These are phyloP conservation scores for Ophiostoma populinum DNA, from an alignment of 2,329 filamentous ascomycete species.

Conservation along the genomic window DNA sequence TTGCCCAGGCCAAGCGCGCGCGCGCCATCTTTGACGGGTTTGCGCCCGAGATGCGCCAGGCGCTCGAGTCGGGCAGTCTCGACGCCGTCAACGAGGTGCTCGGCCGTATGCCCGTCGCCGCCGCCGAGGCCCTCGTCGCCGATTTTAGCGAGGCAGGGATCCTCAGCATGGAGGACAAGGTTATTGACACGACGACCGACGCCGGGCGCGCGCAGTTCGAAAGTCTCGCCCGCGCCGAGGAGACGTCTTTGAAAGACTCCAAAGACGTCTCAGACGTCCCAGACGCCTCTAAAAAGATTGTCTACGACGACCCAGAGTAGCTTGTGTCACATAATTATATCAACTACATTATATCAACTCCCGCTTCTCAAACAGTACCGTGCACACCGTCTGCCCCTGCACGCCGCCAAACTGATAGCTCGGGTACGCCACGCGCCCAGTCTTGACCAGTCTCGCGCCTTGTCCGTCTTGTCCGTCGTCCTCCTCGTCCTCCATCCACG, in stretches of 20 bases:
- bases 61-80: slow-evolving; percentile 72
- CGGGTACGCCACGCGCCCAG: slow-evolving; percentile 59
- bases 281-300: too few species aligned
- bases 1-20: slow-evolving; percentile 42
- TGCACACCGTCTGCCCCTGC: slow-evolving; percentile 79
- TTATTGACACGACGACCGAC: slow-evolving; percentile 88
- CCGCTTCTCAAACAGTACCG: slow-evolving; percentile 53
- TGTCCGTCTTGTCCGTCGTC: slow-evolving; percentile 5
- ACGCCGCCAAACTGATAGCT: slow-evolving; percentile 79
- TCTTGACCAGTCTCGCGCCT: slow-evolving; percentile 41
- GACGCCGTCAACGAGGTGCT: slow-evolving; percentile 79
- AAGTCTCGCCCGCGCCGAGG: slow-evolving; percentile 48
- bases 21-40: slow-evolving; percentile 73
- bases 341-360: not conserved
- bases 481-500: slow-evolving; percentile 50
- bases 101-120: slow-evolving; percentile 67
- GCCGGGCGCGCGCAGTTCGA: slow-evolving; percentile 64
- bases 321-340: not conserved
- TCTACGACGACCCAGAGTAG: slow-evolving; percentile 11
- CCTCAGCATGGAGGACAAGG: slow-evolving; percentile 77
- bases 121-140: slow-evolving; percentile 67
- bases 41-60: slow-evolving; percentile 58
- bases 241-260: too few species aligned
- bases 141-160: slow-evolving; percentile 41
- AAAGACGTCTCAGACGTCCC: too few species aligned